Evolutionary conservation across 345 rosid species (phyloP).

Genomic region (Aquilaria malaccensis): DNA sequence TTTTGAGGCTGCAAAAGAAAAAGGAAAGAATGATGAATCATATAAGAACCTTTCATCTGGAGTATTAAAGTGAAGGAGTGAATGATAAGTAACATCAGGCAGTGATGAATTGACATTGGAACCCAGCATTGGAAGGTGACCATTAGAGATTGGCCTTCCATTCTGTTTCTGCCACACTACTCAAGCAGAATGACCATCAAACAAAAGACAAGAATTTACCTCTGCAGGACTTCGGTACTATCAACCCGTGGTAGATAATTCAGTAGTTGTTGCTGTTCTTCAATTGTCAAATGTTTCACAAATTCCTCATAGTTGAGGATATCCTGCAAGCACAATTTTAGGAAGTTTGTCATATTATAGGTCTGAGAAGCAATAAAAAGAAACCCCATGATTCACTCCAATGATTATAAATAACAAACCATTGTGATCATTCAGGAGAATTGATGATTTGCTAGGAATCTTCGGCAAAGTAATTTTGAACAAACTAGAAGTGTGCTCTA

Average conservation of each 20-base stretch:
- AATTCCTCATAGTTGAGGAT: constrained; percentile 72
- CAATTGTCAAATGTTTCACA: constrained; percentile 44
- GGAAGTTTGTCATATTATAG: too few species aligned
- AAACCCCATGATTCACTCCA: too few species aligned
- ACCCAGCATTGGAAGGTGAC: not conserved
- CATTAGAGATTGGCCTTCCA: too few species aligned
- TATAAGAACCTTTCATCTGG: not conserved
- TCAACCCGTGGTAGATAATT: constrained; percentile 59
- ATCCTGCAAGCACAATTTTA: constrained; percentile 28
- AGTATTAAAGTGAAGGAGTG: not conserved
- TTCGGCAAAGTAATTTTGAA: too few species aligned
- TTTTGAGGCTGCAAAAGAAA: constrained; percentile 44
- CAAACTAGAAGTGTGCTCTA: too few species aligned
- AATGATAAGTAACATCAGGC: not conserved
- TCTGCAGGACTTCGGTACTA: constrained; percentile 39
- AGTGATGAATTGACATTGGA: not conserved
- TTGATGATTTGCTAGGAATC: too few species aligned
- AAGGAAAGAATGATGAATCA: not conserved
- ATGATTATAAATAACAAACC: too few species aligned
- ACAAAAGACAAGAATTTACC: constrained; percentile 19
- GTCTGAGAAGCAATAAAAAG: too few species aligned
- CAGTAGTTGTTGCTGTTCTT: constrained; percentile 70
- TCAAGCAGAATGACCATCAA: too few species aligned
- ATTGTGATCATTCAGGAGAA: too few species aligned
- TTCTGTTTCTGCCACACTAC: too few species aligned